Base-by-base conservation (phyloP, 345 rosid species). In the Populus ilicifolia region DNA sequence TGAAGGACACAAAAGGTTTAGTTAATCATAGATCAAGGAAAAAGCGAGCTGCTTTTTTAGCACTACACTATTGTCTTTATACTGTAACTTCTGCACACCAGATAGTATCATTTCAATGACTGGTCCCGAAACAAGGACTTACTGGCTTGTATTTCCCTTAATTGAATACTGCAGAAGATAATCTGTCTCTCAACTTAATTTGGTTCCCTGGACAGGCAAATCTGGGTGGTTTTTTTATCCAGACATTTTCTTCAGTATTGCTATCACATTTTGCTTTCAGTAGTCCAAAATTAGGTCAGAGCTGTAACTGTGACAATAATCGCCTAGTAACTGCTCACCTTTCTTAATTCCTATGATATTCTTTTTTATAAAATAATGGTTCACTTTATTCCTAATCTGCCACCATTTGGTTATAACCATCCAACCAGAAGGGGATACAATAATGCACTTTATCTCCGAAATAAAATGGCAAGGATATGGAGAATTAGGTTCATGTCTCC, bases 11-110 rank as follows among this genome's bases (percentile, higher is more conserved):
- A 84, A 79, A 79, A 77, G 75, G 68, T 17, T 30, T 21, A 11
- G 16, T 21, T 30, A 39, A 65, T 78, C 77, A 81, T 65, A 63
- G 48, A 75, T 73, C 46, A 71, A 29, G 75, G 54, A 69, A 69
- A 79, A 75, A 67, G 33, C 69, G 29, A 30, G 56, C 29, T 59
- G 74, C 72, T 81, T 87, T 85, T n/a, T 56, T 71, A 52, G 75
- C 77, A 73, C 46, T 2, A 5, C 70, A 33, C 0, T 56, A 6
- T 73, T 83, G 82, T 79, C 80, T 79, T 80, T 70, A 41, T 67
- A 16, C 52, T 39, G 18, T 65, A 23, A 38, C 48, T 41, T 75
- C 76, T 36, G 44, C 39, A 62, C 80, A 61, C 35, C 62, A 41
- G 80, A 80, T 39, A 5, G 69, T 73, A 74, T 70, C 78, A 43